Conservation (phyloP, 768 basidiomycete species). For the Daedaleopsis nitida region DNA sequence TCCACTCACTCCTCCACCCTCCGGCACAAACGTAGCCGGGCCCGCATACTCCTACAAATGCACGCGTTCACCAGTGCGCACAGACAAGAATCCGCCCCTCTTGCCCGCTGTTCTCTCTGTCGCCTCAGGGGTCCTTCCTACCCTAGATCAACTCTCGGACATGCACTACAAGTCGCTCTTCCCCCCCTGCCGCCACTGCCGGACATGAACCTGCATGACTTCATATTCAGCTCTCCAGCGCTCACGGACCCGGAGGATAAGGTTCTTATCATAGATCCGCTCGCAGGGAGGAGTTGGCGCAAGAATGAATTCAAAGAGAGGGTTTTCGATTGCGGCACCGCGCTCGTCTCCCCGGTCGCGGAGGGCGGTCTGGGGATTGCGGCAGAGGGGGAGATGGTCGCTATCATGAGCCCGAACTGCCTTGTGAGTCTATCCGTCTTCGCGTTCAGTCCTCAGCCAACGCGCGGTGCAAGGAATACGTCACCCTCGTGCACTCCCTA, state of each 20-base stretch:
- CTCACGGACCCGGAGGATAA: constrained; percentile 41
- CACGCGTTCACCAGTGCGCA: too few species aligned
- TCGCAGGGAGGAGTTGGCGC: constrained; percentile 47
- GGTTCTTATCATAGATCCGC: constrained; percentile 55
- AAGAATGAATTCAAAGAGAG: constrained; percentile 52
- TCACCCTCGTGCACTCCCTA: constrained; percentile 50
- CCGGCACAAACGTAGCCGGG: too few species aligned
- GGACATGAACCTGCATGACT: constrained; percentile 54
- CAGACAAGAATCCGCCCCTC: too few species aligned
- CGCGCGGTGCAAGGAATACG: constrained; percentile 44
- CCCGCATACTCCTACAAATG: too few species aligned
- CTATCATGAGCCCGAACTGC: constrained; percentile 71
- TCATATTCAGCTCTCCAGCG: constrained; percentile 56
- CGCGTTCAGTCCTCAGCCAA: not conserved
- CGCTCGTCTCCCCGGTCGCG: constrained; percentile 40
- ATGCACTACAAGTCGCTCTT: constrained; percentile 64
- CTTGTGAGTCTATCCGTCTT: constrained; percentile 44
- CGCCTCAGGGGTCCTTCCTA: not conserved
- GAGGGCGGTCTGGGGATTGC: constrained; percentile 61
- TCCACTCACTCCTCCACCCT: too few species aligned
- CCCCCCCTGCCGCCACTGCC: constrained; percentile 52
- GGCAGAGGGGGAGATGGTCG: constrained; percentile 58
- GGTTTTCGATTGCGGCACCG: constrained; percentile 58
- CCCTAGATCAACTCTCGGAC: not conserved
- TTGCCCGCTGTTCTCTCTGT: not conserved